Conservation (phyloP, 805 yeast genomes). For the Saturnispora bothae region DNA sequence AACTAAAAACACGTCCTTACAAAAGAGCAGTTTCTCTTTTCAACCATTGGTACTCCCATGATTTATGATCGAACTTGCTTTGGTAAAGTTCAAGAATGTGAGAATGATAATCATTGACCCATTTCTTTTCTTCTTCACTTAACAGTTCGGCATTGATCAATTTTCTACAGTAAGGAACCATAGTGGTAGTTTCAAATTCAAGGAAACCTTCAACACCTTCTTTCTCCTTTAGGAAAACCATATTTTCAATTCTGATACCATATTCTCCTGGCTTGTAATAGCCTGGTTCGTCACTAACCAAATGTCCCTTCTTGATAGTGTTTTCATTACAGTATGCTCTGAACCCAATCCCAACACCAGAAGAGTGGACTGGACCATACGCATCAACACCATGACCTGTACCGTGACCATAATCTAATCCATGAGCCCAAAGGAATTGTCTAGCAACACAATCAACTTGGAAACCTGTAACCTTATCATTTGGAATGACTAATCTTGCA, state of each 20-base stretch:
- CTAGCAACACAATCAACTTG: constrained; percentile 49
- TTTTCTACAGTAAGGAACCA: constrained; percentile 45
- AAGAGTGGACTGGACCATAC: constrained; percentile 51
- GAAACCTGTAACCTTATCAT: constrained; percentile 40
- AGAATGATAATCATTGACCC: constrained; percentile 41
- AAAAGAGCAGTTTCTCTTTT: constrained; percentile 34
- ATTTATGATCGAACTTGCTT: constrained; percentile 28
- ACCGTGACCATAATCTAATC: constrained; percentile 53
- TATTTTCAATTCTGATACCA: constrained; percentile 47
- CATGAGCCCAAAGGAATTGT: constrained; percentile 45
- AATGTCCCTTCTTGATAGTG: constrained; percentile 40
- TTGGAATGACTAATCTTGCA: constrained; percentile 39
- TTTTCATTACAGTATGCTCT: constrained; percentile 37
- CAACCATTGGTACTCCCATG: constrained; percentile 38
- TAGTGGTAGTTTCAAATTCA: constrained; percentile 47
- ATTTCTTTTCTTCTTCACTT: constrained; percentile 34
- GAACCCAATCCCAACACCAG: constrained; percentile 53
- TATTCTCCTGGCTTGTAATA: constrained; percentile 49
- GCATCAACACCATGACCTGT: constrained; percentile 61
- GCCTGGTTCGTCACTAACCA: constrained; percentile 55
- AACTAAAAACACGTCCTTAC: too few relatives aligned
- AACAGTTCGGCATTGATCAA: constrained; percentile 38
- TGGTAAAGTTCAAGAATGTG: constrained; percentile 36
- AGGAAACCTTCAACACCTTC: constrained; percentile 32
- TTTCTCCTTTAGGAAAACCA: constrained; percentile 36